Evolutionary conservation across 805 yeast genomes (phyloP).

Genomic region (Barnettozyma californica): DNA sequence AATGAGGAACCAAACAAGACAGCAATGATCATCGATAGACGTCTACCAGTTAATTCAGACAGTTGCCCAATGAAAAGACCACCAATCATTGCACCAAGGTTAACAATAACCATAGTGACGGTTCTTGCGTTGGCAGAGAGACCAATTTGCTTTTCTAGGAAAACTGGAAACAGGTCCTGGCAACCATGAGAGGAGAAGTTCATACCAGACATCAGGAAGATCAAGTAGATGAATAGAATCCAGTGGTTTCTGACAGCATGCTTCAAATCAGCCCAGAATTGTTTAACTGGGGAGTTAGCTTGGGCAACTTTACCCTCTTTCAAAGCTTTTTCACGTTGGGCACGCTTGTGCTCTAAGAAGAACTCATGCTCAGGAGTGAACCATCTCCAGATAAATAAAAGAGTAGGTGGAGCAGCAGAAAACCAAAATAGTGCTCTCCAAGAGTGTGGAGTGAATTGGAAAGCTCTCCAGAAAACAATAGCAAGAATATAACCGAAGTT

Average conservation of each 20-base stretch:
- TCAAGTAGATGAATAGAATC: conserved; percentile 52
- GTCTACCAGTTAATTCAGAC: conserved; percentile 55
- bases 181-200: conserved; percentile 72
- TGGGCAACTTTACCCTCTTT: conserved; percentile 20
- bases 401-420: conserved; percentile 58
- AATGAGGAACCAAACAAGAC: conserved; percentile 53
- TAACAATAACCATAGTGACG: conserved; percentile 57
- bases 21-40: conserved; percentile 48
- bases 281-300: conserved; percentile 19
- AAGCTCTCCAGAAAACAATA: conserved; percentile 60
- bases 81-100: conserved; percentile 63
- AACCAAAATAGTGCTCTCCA: conserved; percentile 79
- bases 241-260: conserved; percentile 45
- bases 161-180: conserved; percentile 67
- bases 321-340: conserved; percentile 23
- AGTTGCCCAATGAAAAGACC: conserved; percentile 55
- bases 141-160: conserved; percentile 47
- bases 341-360: conserved; percentile 32
- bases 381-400: conserved; percentile 54
- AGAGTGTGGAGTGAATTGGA: conserved; percentile 43
- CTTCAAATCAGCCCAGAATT: conserved; percentile 27
- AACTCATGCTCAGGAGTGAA: conserved; percentile 56
- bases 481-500: conserved; percentile 65
- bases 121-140: conserved; percentile 44
- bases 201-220: conserved; percentile 62